Conservation (phyloP, 805 yeast genomes). For the Spathaspora sp. region DNA sequence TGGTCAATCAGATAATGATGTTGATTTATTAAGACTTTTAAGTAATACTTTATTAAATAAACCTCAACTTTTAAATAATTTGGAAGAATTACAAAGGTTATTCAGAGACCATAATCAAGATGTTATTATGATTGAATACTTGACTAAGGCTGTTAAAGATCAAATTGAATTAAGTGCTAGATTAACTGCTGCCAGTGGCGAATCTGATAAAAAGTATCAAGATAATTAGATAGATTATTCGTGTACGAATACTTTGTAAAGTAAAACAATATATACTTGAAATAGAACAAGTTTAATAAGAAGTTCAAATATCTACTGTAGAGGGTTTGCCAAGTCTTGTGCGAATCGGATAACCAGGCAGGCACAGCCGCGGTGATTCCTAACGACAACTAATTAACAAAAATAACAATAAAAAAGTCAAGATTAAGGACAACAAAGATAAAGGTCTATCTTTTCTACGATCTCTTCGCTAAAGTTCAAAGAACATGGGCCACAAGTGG, state of each 20-base stretch:
- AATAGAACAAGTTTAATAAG: not conserved
- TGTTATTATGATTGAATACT: conserved; percentile 73
- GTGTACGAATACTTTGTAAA: not conserved
- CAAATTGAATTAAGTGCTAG: conserved; percentile 79
- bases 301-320: too few relatives aligned
- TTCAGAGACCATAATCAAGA: conserved; percentile 76
- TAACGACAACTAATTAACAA: too few relatives aligned
- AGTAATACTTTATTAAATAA: conserved; percentile 53
- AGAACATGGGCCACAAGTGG: not conserved
- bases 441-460: too few relatives aligned
- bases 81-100: conserved; percentile 52
- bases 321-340: too few relatives aligned
- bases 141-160: conserved; percentile 79
- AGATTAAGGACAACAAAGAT: too few relatives aligned
- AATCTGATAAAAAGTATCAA: conserved; percentile 16
- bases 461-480: too few relatives aligned
- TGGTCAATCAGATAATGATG: conserved; percentile 28
- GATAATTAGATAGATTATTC: not conserved
- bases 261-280: not conserved
- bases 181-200: conserved; percentile 48
- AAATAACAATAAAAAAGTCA: too few relatives aligned
- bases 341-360: too few relatives aligned
- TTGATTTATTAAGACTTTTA: conserved; percentile 64
- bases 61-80: conserved; percentile 46
- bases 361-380: too few relatives aligned